Evolutionary conservation across 176 grass and related monocot species (phyloP).

Genomic region (Bonia amplexicaulis): DNA sequence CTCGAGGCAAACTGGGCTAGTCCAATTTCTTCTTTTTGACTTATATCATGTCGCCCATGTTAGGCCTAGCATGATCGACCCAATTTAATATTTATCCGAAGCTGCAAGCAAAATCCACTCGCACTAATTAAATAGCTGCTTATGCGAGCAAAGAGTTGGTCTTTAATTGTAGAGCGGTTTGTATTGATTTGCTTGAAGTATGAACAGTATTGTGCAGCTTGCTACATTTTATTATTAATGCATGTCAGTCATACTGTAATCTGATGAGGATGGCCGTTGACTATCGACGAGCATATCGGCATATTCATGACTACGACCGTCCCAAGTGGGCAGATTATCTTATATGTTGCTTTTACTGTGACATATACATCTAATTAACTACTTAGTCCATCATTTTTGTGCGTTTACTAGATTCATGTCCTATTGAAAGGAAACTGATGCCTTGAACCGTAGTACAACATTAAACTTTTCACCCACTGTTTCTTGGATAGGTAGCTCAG

Average conservation of each 20-base stretch:
- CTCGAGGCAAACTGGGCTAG: too few relatives aligned
- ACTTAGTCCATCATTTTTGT: background rate
- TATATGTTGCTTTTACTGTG: background rate
- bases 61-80: too few relatives aligned
- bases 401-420: background rate
- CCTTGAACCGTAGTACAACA: too few relatives aligned
- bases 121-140: background rate
- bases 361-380: background rate
- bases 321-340: background rate
- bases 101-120: background rate
- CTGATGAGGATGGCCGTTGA: background rate
- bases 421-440: background rate
- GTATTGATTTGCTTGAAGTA: background rate
- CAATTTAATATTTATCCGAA: background rate
- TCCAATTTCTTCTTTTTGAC: too few relatives aligned
- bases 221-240: background rate
- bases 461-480: background rate
- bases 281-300: background rate
- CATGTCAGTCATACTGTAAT: background rate
- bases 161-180: background rate
- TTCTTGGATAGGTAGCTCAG: background rate
- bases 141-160: background rate
- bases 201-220: background rate
- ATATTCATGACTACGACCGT: background rate
- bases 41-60: too few relatives aligned